These are phyloP conservation scores for Dryas drummondii DNA, from an alignment of 306 rosid species.

Conservation along the genomic window DNA sequence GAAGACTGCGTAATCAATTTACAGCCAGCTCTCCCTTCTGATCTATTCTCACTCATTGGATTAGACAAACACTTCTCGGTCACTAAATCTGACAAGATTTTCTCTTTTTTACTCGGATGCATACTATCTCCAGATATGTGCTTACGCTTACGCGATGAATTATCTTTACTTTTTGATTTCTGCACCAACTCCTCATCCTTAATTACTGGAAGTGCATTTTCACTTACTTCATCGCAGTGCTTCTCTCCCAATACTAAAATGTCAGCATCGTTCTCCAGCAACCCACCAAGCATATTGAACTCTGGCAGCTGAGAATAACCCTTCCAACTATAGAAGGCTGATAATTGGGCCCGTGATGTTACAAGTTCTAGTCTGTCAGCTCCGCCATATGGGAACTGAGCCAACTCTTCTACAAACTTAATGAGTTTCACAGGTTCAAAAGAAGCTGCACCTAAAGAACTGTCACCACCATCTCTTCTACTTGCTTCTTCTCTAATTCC, in stretches of 20 bases:
- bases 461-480: slow-evolving; percentile 57
- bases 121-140: slow-evolving; percentile 17
- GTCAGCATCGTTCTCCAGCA: slow-evolving; percentile 46
- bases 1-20: slow-evolving; percentile 15
- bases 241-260: slow-evolving; percentile 23
- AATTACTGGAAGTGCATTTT: slow-evolving; percentile 13
- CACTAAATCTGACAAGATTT: slow-evolving; percentile 40
- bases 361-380: slow-evolving; percentile 51
- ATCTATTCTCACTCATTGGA: slow-evolving; percentile 23
- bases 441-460: slow-evolving; percentile 36
- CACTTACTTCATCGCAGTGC: slow-evolving; percentile 27
- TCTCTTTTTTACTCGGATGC: slow-evolving; percentile 33
- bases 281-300: slow-evolving; percentile 38
- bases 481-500: slow-evolving; percentile 50
- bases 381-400: slow-evolving; percentile 44
- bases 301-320: slow-evolving; percentile 63
- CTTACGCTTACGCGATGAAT: slow-evolving; percentile 33
- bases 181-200: not conserved
- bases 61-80: slow-evolving; percentile 31
- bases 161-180: slow-evolving; percentile 19
- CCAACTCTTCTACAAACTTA: slow-evolving; percentile 44
- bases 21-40: slow-evolving; percentile 29
- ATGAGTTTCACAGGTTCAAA: slow-evolving; percentile 64
- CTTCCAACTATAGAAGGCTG: slow-evolving; percentile 54
- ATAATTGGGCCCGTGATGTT: slow-evolving; percentile 46